These are phyloP conservation scores for Pseudopithomyces maydicus DNA, from an alignment of 2,329 filamentous ascomycete genomes.

Conservation along the genomic window DNA sequence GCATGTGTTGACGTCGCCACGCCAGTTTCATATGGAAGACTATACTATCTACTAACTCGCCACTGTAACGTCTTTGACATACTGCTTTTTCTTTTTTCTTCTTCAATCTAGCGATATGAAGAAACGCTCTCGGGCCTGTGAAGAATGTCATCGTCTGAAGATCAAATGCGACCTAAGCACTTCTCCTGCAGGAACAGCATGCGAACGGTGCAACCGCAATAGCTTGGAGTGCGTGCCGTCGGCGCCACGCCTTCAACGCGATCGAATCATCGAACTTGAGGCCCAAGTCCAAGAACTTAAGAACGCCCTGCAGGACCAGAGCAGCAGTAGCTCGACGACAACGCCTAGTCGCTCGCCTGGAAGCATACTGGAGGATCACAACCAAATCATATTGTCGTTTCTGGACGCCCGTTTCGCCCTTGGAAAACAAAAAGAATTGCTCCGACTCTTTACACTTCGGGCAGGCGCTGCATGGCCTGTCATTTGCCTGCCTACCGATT, in stretches of 20 bases:
- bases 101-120: constrained; percentile 11
- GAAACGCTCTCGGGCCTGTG: constrained; percentile 32
- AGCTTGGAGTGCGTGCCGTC: constrained; percentile 27
- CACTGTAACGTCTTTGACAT: not conserved
- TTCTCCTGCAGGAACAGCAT: constrained; percentile 14
- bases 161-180: constrained; percentile 35
- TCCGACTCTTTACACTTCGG: constrained; percentile 19
- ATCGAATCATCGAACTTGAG: constrained; percentile 34
- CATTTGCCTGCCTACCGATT: constrained; percentile 15
- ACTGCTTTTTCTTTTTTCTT: not conserved
- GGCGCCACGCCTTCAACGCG: constrained; percentile 32
- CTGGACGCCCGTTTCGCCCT: constrained; percentile 26
- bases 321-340: constrained; percentile 11
- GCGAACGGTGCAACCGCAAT: constrained; percentile 32
- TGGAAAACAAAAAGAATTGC: constrained; percentile 25
- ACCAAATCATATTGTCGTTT: constrained; percentile 23
- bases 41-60: too few species aligned
- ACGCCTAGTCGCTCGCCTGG: constrained; percentile 24
- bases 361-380: constrained; percentile 18
- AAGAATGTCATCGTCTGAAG: constrained; percentile 36
- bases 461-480: constrained; percentile 28
- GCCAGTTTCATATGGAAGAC: not conserved
- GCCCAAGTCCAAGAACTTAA: constrained; percentile 28
- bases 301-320: constrained; percentile 20
- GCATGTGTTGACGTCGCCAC: constrained; percentile 4